These are phyloP conservation scores for Camellia lanceoleosa DNA, from an alignment of 148 eudicot genomes.

Conservation along the genomic window DNA sequence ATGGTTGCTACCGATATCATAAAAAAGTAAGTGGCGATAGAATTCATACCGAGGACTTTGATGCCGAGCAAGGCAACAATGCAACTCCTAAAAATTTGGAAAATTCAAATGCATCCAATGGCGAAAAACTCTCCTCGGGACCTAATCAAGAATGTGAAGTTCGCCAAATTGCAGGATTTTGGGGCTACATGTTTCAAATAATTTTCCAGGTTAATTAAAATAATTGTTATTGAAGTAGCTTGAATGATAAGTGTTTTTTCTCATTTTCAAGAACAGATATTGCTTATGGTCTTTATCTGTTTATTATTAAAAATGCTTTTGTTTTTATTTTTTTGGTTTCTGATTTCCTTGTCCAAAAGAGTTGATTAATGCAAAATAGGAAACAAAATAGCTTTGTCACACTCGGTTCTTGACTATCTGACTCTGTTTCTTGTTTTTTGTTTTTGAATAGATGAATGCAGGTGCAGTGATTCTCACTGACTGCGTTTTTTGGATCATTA, in stretches of 20 bases:
- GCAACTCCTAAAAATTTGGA: conserved; percentile 14
- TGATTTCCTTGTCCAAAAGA: too few species aligned
- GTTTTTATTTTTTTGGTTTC: too few species aligned
- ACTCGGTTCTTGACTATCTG: not conserved
- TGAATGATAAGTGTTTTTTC: too few species aligned
- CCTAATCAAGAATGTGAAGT: conserved; percentile 21
- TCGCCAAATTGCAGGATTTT: conserved; percentile 63
- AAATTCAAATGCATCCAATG: conserved; percentile 22
- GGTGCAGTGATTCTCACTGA: conserved; percentile 92
- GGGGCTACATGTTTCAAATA: conserved; percentile 70
- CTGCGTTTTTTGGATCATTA: conserved; percentile 78
- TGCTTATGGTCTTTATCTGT: too few species aligned
- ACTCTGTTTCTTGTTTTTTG: not conserved
- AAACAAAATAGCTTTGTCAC: not conserved
- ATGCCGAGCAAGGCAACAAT: conserved; percentile 47
- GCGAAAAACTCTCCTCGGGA: conserved; percentile 23
- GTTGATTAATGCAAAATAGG: not conserved
- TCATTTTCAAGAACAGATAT: too few species aligned
- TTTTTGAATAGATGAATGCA: conserved; percentile 66
- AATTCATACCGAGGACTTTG: conserved; percentile 31
- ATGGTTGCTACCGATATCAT: conserved; percentile 65
- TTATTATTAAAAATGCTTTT: too few species aligned
- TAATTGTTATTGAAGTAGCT: not conserved
- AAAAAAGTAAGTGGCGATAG: conserved; percentile 44
- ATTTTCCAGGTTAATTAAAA: conserved; percentile 60